Evolutionary conservation across 140 eudicot species (phyloP), one percentile per base, ranked within the genome.

Genomic region (Anethum foeniculum): DNA sequence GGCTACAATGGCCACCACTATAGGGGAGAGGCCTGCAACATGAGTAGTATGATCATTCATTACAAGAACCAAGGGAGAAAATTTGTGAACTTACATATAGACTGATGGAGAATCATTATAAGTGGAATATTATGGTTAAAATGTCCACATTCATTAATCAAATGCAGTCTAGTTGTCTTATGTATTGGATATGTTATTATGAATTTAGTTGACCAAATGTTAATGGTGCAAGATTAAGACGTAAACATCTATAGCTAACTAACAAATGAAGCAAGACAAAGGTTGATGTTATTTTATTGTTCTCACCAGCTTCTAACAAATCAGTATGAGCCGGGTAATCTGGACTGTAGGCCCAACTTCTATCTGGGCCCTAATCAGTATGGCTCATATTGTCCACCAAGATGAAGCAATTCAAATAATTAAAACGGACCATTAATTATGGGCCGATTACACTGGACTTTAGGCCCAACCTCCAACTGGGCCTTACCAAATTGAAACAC

Each of bases 1-100:
- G 58, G 78, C 78, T 58, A 80, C 23, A 2, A 72, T 52, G 14
- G 83, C 83, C 58, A 80, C 83, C 72, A 60, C 56, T 28, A 73
- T 10, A 3, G 82, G 83, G 3, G 78, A 71, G 3, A 80, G 71
- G 15, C 83, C 83, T 21, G 16, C 56, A 19, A 71, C 52, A 52
- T n/a, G 64, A 46, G 79, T 6, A 5, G 43, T 51, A 34, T 80
- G 60, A 36, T 80, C 79, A 27, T 52, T 77, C 69, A 68, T 72
- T 12, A 49, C 27, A 5, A 15, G 23, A 28, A 8, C 19, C 8
- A 23, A 39, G 43, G 73, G 19, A 10, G 68, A 23, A 39, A 36
- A 49, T 47, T 0, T 34, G 5, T 28, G 18, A 62, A 62, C n/a
- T 68, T 68, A 23, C 77, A 41, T n/a, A 41, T 44, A 43, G 13